Base-by-base conservation (phyloP, 225 moss, liverwort and hornwort species). In the Antitrichia curtipendula region DNA sequence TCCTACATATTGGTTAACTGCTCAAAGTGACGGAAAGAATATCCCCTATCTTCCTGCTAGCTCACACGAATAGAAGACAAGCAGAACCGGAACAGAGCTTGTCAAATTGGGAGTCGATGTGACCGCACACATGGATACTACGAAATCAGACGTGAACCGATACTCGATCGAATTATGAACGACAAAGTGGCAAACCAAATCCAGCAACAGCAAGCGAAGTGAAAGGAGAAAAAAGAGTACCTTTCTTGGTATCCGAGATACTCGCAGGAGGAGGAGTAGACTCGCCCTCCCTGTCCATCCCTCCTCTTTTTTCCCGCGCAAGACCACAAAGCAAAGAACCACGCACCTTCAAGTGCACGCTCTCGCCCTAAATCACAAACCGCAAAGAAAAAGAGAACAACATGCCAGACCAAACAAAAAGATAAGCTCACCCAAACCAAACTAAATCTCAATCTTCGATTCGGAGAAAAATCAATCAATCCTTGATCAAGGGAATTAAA, bases 231-330 rank as follows among this genome's bases (percentile, higher is more conserved):
- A 27, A 49, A n/a, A 38, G 29, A 1, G 25, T 49, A 85, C 85
- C 85, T 18, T 12, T 77, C 87, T 45, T 85, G 8, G 59, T 22
- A 68, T 66, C 78, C 45, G 86, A 68, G 36, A 50, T 9, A 68
- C 69, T 69, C 61, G 82, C 77, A 52, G 60, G n/a, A 52, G 75
- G 59, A 85, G 75, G 50, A 36, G 25, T 76, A 74, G 84, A 64
- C 84, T 84, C 80, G 80, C 58, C 74, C 40, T 84, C 63, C 34
- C 87, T 78, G 57, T 90, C 83, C 91, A 91, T 91, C 73, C n/a
- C 41, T 23, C 38, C 66, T 65, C 72, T 27, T 20, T 9, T 28
- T 43, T 79, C 83, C 50, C 83, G 88, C 66, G 52, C 57, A 41
- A 60, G 65, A 58, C 86, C 73, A 83, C 83, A 60, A 80, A 86